These are phyloP conservation scores for Gleditsia sinensis DNA, from an alignment of 306 rosid species.

Conservation along the genomic window DNA sequence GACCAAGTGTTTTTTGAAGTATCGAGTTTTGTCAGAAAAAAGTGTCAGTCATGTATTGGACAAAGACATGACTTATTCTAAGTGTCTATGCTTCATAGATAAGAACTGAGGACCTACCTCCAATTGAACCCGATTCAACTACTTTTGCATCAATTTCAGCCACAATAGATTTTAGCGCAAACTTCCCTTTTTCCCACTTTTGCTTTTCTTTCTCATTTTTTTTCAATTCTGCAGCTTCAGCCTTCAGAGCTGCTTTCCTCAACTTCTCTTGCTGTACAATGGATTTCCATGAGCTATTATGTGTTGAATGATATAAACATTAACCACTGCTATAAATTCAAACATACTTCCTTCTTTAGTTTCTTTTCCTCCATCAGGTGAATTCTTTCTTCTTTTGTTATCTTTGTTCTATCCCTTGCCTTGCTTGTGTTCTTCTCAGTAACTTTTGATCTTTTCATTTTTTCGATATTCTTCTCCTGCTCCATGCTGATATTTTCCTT, in stretches of 20 bases:
- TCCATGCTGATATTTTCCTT: slow-evolving; percentile 47
- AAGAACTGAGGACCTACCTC: slow-evolving; percentile 52
- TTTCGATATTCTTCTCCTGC: slow-evolving; percentile 42
- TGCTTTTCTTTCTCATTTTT: slow-evolving; percentile 78
- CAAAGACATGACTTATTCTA: not conserved
- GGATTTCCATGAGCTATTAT: slow-evolving; percentile 31
- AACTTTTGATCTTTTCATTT: slow-evolving; percentile 39
- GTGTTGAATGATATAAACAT: slow-evolving; percentile 19
- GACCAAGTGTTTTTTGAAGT: not conserved
- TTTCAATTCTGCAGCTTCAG: slow-evolving; percentile 80
- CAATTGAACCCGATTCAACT: slow-evolving; percentile 82
- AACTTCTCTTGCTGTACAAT: slow-evolving; percentile 77
- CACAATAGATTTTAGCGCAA: slow-evolving; percentile 77
- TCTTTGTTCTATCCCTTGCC: slow-evolving; percentile 55
- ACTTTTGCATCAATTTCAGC: slow-evolving; percentile 88
- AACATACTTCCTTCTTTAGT: slow-evolving; percentile 64
- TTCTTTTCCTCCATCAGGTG: slow-evolving; percentile 83
- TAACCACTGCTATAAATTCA: slow-evolving; percentile 23
- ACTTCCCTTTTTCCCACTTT: slow-evolving; percentile 89
- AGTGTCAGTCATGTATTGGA: not conserved
- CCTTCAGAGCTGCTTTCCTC: slow-evolving; percentile 77
- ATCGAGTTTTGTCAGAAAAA: not conserved
- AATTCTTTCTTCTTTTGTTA: slow-evolving; percentile 72
- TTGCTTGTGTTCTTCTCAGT: slow-evolving; percentile 39
- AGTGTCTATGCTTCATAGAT: not conserved